A percentile compares a stretch with the other conserved stretches of the same genome.
Evolutionary conservation across 2,329 filamentous ascomycete species (phyloP).

Genomic region (Keithomyces neogunnii): DNA sequence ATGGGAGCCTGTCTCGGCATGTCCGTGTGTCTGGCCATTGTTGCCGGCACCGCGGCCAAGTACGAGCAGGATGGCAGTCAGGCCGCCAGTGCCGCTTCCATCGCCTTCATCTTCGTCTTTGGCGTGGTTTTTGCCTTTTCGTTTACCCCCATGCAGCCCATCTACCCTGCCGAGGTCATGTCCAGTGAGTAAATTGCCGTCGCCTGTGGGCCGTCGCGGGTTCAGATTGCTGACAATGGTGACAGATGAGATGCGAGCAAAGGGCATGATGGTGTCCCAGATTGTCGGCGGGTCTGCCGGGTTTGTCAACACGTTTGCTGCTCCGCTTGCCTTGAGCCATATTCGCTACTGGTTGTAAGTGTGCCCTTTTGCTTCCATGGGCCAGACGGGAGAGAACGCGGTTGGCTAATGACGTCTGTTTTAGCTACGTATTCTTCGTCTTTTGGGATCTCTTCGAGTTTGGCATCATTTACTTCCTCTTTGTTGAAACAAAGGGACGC

Average conservation of each 20-base stretch:
- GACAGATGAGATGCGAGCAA: slow-evolving; percentile 11
- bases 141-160: slow-evolving; percentile 28
- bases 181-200: background rate
- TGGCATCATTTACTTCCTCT: slow-evolving; percentile 56
- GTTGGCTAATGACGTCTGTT: too few relatives aligned
- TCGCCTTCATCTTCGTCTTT: slow-evolving; percentile 31
- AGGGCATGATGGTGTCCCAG: slow-evolving; percentile 12
- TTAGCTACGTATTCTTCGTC: slow-evolving; percentile 44
- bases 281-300: slow-evolving; percentile 9
- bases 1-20: slow-evolving; percentile 27
- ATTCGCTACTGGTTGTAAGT: too few relatives aligned
- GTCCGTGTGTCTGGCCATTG: slow-evolving; percentile 25
- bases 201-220: too few relatives aligned
- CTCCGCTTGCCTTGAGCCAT: background rate
- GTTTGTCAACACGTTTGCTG: slow-evolving; percentile 13
- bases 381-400: too few relatives aligned
- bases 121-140: slow-evolving; percentile 24
- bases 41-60: slow-evolving; percentile 26
- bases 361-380: too few relatives aligned
- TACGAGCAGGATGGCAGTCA: slow-evolving; percentile 23
- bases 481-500: slow-evolving; percentile 63
- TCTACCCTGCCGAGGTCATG: slow-evolving; percentile 20
- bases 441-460: slow-evolving; percentile 53
- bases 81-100: slow-evolving; percentile 23
- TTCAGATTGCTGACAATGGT: too few relatives aligned